phyloP scores from a whole-genome alignment of 1,284 basidiomycete genomes.

The Ganoderma boninense region DNA sequence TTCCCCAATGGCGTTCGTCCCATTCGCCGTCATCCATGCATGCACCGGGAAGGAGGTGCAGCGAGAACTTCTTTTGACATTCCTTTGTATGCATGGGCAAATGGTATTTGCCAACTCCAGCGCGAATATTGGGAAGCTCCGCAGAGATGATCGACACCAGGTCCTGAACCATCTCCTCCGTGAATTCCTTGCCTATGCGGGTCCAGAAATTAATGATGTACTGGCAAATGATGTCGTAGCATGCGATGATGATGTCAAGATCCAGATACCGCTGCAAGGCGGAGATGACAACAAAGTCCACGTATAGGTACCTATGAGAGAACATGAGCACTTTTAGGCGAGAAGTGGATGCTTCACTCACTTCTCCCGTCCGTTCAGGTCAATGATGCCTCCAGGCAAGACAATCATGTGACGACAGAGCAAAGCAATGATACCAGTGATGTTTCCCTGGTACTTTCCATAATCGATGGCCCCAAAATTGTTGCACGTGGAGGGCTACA shows the following conservation, averaged over 20 bases:
- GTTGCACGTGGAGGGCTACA: constrained; percentile 8
- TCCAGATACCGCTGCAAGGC: constrained; percentile 11
- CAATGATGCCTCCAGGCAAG: constrained; percentile 10
- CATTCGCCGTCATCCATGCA: constrained; percentile 34
- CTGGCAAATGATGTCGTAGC: constrained; percentile 27
- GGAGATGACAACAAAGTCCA: constrained; percentile 19
- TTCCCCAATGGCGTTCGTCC: constrained; percentile 31
- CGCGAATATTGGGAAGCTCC: constrained; percentile 5
- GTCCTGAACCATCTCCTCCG: not conserved
- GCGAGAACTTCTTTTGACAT: constrained; percentile 21
- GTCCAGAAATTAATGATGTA: constrained; percentile 16
- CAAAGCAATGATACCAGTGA: constrained; percentile 6
- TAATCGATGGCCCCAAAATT: constrained; percentile 19
- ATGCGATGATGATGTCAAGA: not conserved
- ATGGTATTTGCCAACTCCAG: constrained; percentile 35
- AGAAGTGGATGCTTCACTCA: not conserved
- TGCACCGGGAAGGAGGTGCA: constrained; percentile 21
- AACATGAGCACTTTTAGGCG: too few relatives aligned
- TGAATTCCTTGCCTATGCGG: not conserved
- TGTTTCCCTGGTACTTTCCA: constrained; percentile 14
- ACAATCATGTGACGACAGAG: constrained; percentile 14
- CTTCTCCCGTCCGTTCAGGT: constrained; percentile 11
- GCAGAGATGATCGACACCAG: constrained; percentile 1
- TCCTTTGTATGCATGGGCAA: constrained; percentile 26
- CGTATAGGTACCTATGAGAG: constrained; percentile 7